phyloP scores from a whole-genome alignment of 495 filamentous ascomycete species.

The Daldinia vernicosa region DNA sequence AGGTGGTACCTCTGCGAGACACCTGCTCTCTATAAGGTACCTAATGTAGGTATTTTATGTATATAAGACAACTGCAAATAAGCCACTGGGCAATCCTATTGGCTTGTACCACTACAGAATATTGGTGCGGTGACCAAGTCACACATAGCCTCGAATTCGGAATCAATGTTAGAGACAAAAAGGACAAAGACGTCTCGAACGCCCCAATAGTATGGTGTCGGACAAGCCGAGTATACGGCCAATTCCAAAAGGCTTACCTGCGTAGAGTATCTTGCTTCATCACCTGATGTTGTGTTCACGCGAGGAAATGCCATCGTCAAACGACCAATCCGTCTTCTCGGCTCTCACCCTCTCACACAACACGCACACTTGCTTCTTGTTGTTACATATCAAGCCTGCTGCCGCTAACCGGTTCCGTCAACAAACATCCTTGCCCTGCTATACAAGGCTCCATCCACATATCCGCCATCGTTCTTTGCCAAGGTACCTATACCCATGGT shows the following conservation, averaged over 20 bases:
- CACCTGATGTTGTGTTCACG: conserved; percentile 26
- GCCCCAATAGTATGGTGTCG: conserved; percentile 23
- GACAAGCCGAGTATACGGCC: conserved; percentile 22
- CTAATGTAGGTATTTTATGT: conserved; percentile 15
- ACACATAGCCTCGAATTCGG: conserved; percentile 12
- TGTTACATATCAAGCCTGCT: conserved; percentile 19
- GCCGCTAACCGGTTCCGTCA: conserved; percentile 34
- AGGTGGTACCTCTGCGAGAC: conserved; percentile 13
- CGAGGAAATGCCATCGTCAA: conserved; percentile 18
- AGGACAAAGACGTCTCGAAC: conserved; percentile 8
- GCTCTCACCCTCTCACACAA: conserved; percentile 1
- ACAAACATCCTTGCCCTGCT: conserved; percentile 27
- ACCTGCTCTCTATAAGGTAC: conserved; percentile 7
- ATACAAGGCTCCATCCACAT: conserved; percentile 13
- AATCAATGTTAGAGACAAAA: conserved; percentile 14
- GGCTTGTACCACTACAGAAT: conserved; percentile 17
- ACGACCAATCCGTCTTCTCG: conserved; percentile 13
- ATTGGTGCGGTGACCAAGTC: neutral
- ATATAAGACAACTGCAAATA: conserved; percentile 19
- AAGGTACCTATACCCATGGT: conserved; percentile 26
- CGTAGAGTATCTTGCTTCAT: conserved; percentile 9
- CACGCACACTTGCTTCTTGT: conserved; percentile 1
- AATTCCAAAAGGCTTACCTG: neutral
- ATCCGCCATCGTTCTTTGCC: conserved; percentile 23
- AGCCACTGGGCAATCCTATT: neutral